Conservation (phyloP, 78 protist species). For the Pigoraptor vietnamica region DNA sequence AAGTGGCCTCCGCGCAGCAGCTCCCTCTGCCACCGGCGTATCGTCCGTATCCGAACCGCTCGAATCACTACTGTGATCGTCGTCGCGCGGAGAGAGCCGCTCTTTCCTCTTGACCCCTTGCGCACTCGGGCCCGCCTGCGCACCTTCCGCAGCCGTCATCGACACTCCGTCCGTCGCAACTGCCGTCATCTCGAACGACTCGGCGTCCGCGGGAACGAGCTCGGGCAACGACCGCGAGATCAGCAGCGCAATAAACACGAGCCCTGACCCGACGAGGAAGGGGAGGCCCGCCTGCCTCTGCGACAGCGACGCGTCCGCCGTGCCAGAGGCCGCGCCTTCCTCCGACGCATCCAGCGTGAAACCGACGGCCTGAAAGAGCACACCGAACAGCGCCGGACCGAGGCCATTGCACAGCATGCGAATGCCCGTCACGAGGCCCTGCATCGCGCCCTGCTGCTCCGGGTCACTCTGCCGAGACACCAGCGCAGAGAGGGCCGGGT, state of each 20-base stretch:
- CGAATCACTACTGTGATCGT: no score
- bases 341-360: background rate
- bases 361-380: background rate
- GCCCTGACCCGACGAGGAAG: background rate
- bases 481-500: background rate
- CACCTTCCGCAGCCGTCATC: no score
- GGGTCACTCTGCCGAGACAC: background rate
- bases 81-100: no score
- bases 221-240: background rate
- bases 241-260: background rate
- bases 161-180: no score
- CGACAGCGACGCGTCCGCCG: no score
- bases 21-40: no score
- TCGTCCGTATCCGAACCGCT: no score
- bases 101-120: no score
- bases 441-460: conserved; percentile 3
- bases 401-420: conserved; percentile 1
- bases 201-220: background rate
- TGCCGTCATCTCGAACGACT: background rate
- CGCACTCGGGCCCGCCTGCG: no score
- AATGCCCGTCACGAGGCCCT: background rate
- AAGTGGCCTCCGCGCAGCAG: no score
- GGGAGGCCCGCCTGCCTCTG: background rate
- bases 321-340: background rate
- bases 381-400: background rate